Evolutionary conservation across 768 basidiomycete species (phyloP), one percentile per base, ranked within the genome.

Genomic region (Panus rudis): DNA sequence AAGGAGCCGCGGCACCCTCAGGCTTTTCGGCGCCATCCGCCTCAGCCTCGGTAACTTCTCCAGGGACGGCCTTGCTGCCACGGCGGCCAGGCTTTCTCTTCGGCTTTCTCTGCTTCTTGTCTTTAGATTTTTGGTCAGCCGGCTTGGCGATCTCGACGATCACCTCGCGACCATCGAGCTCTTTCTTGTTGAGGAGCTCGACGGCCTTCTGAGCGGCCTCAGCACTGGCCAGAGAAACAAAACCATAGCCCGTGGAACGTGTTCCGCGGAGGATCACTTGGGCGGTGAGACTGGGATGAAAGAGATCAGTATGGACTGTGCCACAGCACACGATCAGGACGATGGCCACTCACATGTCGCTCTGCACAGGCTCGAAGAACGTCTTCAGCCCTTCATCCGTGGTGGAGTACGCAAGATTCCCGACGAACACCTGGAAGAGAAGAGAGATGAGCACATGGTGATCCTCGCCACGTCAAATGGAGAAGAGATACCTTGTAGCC

Each of bases 141-240:
- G 90, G 91, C 72, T 91, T 93, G 62, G 92, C 92, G 64, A 92
- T 71, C 76, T 94, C 89, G 68, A 93, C 75, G 68, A 92, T 84
- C 61, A 94, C 81, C 64, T 69, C 71, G 65, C 92, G 89, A 52
- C 84, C 86, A 53, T 91, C 85, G 66, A 94, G 84, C 68, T 91
- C 85, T 63, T 79, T 75, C 71, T 85, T 84, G 78, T 92, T 73
- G 60, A 94, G 85, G 56, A 71, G 64, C 50, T 89, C 81, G 63
- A 92, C 86, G 48, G 92, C 92, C 64, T 79, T 78, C 69, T 89
- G 74, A 49, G 85, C 89, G 61, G 90, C 87, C 66, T 87, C 88
- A 62, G 71, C 71, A 63, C 74, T 82, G 60, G 76, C 68, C 64
- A 92, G 73, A 54, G 90, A 80, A 61, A 93, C 91, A 64, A 94